A percentile compares a stretch with the other conserved stretches of the same genome.
These are phyloP conservation scores for Citrus trifoliata DNA, from an alignment of 345 rosid species.

Conservation along the genomic window DNA sequence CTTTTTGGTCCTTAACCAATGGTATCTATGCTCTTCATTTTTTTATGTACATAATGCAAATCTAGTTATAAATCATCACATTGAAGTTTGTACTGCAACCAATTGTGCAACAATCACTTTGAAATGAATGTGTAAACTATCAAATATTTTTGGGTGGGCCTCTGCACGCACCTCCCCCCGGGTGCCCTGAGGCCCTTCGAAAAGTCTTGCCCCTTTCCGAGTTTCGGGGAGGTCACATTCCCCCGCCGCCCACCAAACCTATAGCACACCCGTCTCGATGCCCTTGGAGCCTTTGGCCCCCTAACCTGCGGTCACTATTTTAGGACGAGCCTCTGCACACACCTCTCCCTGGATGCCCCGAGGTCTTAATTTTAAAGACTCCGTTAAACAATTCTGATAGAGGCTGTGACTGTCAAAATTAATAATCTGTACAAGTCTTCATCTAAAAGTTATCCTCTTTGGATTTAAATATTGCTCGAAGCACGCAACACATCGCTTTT, in stretches of 20 bases:
- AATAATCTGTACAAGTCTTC: background rate
- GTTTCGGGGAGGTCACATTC: too few relatives aligned
- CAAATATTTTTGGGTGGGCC: too few relatives aligned
- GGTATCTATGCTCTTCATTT: background rate
- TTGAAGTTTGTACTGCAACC: too few relatives aligned
- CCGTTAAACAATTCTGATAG: background rate
- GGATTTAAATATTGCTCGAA: background rate
- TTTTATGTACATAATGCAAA: background rate
- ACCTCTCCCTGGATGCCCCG: too few relatives aligned
- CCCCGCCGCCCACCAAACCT: too few relatives aligned
- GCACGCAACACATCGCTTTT: background rate
- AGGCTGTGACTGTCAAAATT: background rate
- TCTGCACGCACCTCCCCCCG: too few relatives aligned
- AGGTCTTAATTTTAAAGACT: background rate
- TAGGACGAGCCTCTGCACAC: too few relatives aligned
- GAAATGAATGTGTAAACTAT: background rate
- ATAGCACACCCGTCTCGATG: too few relatives aligned
- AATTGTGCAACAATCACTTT: background rate
- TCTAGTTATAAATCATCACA: background rate
- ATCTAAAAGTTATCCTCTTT: background rate
- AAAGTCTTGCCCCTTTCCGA: too few relatives aligned
- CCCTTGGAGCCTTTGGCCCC: too few relatives aligned
- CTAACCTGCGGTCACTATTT: too few relatives aligned
- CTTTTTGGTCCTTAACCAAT: background rate
- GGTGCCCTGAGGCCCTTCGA: too few relatives aligned